Percentiles rank a stretch among this genome's conserved stretches.
Evolutionary conservation across 495 filamentous ascomycete genomes (phyloP).

Genomic region (Penicillium egyptiacum): DNA sequence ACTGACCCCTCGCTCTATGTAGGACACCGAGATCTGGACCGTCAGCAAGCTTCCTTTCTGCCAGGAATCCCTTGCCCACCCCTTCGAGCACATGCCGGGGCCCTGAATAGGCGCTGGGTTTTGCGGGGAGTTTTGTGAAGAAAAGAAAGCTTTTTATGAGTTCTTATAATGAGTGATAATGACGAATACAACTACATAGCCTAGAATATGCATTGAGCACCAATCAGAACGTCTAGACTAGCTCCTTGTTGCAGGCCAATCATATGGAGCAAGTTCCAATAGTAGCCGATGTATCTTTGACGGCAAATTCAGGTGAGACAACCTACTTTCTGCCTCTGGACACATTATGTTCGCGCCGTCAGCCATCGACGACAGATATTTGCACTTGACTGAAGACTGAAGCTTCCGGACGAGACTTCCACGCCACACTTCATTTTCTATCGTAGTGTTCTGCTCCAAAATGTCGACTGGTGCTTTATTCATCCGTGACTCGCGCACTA

Average conservation of each 20-base stretch:
- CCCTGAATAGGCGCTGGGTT: slow-evolving; percentile 40
- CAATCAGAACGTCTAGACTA: not conserved
- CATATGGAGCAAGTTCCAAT: not conserved
- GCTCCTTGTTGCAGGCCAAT: not conserved
- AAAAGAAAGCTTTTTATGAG: not conserved
- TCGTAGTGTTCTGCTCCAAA: not conserved
- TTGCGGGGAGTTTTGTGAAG: not conserved
- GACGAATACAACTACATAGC: slow-evolving; percentile 2
- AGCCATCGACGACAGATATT: not conserved
- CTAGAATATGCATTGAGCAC: slow-evolving; percentile 8
- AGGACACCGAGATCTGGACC: slow-evolving; percentile 71
- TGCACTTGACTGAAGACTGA: not conserved
- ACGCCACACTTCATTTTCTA: not conserved
- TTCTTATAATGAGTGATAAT: slow-evolving; percentile 14
- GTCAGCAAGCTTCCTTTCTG: slow-evolving; percentile 68
- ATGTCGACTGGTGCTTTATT: slow-evolving; percentile 40
- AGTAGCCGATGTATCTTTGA: not conserved
- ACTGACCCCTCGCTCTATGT: slow-evolving; percentile 2
- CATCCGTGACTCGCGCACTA: slow-evolving; percentile 52
- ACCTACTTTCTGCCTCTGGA: not conserved
- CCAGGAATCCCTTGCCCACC: slow-evolving; percentile 59
- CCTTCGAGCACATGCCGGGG: slow-evolving; percentile 65
- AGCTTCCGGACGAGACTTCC: not conserved
- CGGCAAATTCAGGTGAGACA: not conserved
- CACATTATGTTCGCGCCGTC: not conserved